Conservation (phyloP, 2,329 filamentous ascomycete species). For the Trichoderma sp. region DNA sequence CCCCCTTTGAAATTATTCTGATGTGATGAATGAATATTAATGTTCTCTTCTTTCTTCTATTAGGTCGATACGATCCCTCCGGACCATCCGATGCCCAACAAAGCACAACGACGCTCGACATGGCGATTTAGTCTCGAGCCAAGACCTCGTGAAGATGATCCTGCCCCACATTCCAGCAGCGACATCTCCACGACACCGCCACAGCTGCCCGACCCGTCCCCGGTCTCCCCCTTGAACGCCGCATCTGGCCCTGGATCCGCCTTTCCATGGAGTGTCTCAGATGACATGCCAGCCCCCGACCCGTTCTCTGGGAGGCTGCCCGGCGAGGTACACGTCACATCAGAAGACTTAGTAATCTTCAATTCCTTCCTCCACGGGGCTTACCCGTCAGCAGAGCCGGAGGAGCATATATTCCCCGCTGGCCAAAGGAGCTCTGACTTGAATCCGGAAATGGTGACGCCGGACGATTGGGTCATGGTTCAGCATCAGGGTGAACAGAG, state of each 20-base stretch:
- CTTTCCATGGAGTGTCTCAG: slow-evolving; percentile 13
- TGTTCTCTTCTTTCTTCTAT: slow-evolving; percentile 26
- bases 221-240: slow-evolving; percentile 22
- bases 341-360: slow-evolving; percentile 1
- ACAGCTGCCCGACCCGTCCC: slow-evolving; percentile 21
- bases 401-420: not conserved
- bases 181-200: slow-evolving; percentile 26
- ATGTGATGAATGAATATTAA: slow-evolving; percentile 39
- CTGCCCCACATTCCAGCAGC: slow-evolving; percentile 27
- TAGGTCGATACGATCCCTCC: slow-evolving; percentile 40
- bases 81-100: slow-evolving; percentile 40
- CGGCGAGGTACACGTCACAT: slow-evolving; percentile 7
- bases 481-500: slow-evolving; percentile 28
- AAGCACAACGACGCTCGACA: slow-evolving; percentile 46
- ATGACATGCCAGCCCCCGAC: not conserved
- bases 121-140: slow-evolving; percentile 45
- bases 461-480: slow-evolving; percentile 38
- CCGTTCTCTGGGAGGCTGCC: not conserved
- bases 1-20: slow-evolving; percentile 12
- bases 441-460: not conserved
- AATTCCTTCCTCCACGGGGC: not conserved
- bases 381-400: not conserved
- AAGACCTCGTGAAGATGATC: slow-evolving; percentile 34
- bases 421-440: not conserved
- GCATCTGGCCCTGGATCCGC: slow-evolving; percentile 7